Evolutionary conservation across 257 asterid genomes (phyloP).

Genomic region (Solanum virginianum): DNA sequence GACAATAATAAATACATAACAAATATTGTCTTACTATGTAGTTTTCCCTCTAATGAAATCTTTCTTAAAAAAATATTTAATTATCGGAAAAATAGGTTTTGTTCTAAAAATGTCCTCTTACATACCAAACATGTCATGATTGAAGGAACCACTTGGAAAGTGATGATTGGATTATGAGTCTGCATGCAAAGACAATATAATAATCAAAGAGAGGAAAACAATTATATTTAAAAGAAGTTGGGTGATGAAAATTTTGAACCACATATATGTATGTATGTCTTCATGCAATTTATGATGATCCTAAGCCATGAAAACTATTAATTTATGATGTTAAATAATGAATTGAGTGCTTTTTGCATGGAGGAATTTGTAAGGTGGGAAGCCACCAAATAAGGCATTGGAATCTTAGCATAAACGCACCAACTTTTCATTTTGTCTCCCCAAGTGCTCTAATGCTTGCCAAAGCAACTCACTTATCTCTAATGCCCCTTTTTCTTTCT

Average conservation of each 20-base stretch:
- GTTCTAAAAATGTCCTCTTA: not conserved
- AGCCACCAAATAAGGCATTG: conserved; percentile 23
- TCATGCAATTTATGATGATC: not conserved
- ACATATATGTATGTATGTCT: not conserved
- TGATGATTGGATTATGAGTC: not conserved
- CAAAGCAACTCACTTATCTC: not conserved
- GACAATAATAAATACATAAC: too few species aligned
- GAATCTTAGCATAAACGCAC: conserved; percentile 36
- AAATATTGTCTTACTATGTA: too few species aligned
- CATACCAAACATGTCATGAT: not conserved
- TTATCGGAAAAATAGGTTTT: not conserved
- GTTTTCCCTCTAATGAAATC: too few species aligned
- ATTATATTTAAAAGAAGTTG: not conserved
- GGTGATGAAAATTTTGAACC: not conserved
- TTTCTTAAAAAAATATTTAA: not conserved
- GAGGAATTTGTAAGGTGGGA: conserved; percentile 10
- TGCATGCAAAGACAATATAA: not conserved
- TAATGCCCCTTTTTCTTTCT: not conserved
- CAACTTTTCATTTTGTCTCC: conserved; percentile 26
- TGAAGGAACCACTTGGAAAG: not conserved
- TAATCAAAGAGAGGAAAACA: not conserved
- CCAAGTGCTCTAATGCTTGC: conserved; percentile 8
- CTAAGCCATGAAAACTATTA: not conserved
- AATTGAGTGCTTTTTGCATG: not conserved
- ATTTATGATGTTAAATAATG: not conserved